These are phyloP conservation scores for Emiliania huxleyi DNA, from an alignment of 78 protist species.

Conservation along the genomic window DNA sequence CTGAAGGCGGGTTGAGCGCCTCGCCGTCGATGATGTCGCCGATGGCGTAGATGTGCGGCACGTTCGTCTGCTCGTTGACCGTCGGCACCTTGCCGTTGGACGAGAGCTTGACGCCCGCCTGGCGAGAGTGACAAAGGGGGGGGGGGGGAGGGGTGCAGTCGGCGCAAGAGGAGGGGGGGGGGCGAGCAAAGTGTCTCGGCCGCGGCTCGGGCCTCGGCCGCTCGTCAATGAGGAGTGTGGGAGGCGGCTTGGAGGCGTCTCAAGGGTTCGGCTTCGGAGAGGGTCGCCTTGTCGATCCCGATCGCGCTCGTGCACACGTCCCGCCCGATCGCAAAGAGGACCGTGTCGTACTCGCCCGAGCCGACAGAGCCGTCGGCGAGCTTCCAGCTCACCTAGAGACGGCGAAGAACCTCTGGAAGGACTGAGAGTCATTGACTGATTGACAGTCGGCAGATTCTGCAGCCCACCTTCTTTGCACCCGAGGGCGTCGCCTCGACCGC, in stretches of 20 bases:
- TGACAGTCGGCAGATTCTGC: too few species aligned
- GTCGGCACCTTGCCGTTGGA: constrained; percentile 58
- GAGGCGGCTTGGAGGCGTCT: too few species aligned
- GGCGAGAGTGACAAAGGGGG: too few species aligned
- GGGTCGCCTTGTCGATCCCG: constrained; percentile 71
- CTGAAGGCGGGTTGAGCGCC: constrained; percentile 16
- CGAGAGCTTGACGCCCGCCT: background rate
- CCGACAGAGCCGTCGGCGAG: background rate
- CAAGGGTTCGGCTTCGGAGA: too few species aligned
- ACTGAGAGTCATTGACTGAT: too few species aligned
- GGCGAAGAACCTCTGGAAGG: too few species aligned
- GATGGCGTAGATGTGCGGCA: constrained; percentile 76
- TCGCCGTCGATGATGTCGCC: constrained; percentile 62
- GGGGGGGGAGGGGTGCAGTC: too few species aligned
- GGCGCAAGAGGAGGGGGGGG: too few species aligned
- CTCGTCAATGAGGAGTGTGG: too few species aligned
- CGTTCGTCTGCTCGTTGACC: constrained; percentile 74
- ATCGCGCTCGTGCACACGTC: constrained; percentile 54
- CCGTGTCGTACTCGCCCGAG: constrained; percentile 74
- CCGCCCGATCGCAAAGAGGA: constrained; percentile 89
- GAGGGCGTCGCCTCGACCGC: background rate
- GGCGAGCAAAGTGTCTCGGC: too few species aligned
- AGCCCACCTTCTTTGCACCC: background rate
- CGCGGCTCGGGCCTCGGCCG: too few species aligned
- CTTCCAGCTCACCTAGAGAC: background rate